These are phyloP conservation scores for Abelmoschus esculentus DNA, from an alignment of 345 rosid genomes.

Conservation along the genomic window DNA sequence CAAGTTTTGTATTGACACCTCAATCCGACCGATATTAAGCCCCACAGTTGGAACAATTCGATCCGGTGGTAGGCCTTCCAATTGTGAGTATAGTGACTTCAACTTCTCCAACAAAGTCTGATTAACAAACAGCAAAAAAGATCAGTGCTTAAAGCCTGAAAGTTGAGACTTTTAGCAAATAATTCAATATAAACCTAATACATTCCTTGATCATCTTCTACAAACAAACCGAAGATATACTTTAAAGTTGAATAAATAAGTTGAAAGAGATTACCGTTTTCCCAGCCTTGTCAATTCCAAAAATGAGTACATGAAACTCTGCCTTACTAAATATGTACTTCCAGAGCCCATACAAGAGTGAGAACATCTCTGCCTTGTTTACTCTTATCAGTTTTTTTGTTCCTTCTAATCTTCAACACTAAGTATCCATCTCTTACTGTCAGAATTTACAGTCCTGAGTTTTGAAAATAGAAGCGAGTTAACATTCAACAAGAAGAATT, in stretches of 20 bases:
- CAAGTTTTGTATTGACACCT: conserved; percentile 69
- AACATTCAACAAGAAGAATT: neutral
- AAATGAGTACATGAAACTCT: conserved; percentile 90
- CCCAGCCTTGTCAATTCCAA: conserved; percentile 96
- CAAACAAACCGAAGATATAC: neutral
- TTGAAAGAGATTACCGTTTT: conserved; percentile 56
- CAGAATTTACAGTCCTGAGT: conserved; percentile 5
- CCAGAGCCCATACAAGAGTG: conserved; percentile 91
- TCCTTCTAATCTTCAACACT: conserved; percentile 16
- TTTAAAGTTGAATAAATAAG: too few relatives aligned
- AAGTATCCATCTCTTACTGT: conserved; percentile 13
- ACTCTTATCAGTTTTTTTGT: neutral
- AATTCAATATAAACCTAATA: neutral
- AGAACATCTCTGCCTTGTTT: conserved; percentile 65
- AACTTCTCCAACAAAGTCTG: conserved; percentile 93
- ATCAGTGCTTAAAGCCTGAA: neutral
- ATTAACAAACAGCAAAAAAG: conserved; percentile 5
- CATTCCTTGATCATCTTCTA: neutral
- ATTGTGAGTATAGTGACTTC: conserved; percentile 66
- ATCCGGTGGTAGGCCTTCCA: conserved; percentile 94
- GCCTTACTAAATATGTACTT: conserved; percentile 74
- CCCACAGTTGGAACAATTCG: conserved; percentile 97
- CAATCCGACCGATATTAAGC: conserved; percentile 81
- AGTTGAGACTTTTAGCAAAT: neutral
- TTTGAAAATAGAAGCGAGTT: neutral